Evolutionary conservation across 768 basidiomycete species (phyloP), one percentile per base, ranked within the genome.

Genomic region (Russula vinacea): DNA sequence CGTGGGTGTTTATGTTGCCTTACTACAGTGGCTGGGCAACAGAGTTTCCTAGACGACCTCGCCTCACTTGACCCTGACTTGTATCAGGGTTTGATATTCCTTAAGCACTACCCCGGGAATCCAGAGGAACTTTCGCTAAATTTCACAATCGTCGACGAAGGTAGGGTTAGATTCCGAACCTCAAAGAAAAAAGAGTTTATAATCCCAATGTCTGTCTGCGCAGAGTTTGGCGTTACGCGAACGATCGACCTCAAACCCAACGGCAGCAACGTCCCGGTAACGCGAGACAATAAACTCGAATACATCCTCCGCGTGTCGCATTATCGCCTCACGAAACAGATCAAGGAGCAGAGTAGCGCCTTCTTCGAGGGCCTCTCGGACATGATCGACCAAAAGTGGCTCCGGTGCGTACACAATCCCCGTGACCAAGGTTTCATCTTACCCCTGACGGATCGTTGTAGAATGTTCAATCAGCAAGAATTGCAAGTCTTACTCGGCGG

Each of bases 391-490:
- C 85, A 84, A 0, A 90, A 91, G 70, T 98, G 91, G 92, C 80
- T 96, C 24, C 78, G 87, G 84, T 88, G 50, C 42, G 75, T 73
- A 17, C 11, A 37, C 16, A 14, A 8, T 1, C 13, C 19, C 19
- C 40, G 1, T 13, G 6, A 45, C 14, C 42, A 17, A 1, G 33
- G 17, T 45, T 26, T 35, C 11, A 5, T 24, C 24, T 47, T 32
- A 33, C 2, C 14, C 16, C 44, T 56, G 26, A 40, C 10, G n/a
- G 24, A 26, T 44, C 16, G 17, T 52, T 55, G 7, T 66, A 91
- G 93, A 51, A 95, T 98, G 92, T 99, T 98, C 77, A 96, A 98
- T 74, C 95, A 96, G 68, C 90, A 92, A 72, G 97, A 98, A 74
- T 79, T 98, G 4, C 94, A 94, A 72, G 88, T 96, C 54, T 78